These are phyloP conservation scores for Helicocarpus griseus DNA, from an alignment of 2,329 filamentous ascomycete genomes.

Conservation along the genomic window DNA sequence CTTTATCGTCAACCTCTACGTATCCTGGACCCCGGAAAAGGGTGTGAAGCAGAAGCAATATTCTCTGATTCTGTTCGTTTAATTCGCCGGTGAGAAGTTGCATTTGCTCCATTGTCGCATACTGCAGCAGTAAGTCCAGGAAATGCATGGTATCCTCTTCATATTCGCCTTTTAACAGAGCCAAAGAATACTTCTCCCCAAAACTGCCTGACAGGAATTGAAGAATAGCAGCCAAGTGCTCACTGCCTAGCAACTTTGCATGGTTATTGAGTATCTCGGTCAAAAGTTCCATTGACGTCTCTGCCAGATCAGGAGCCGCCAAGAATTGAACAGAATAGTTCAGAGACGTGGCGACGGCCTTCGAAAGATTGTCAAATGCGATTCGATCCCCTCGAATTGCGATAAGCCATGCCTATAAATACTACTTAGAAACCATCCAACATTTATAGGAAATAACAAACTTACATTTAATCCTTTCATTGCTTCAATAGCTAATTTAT, in stretches of 20 bases:
- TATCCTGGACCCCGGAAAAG: constrained; percentile 32
- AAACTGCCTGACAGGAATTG: constrained; percentile 26
- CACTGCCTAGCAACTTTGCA: constrained; percentile 17
- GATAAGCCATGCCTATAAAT: constrained; percentile 11
- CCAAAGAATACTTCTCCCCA: constrained; percentile 24
- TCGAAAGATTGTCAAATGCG: constrained; percentile 3
- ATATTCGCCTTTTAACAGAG: constrained; percentile 26
- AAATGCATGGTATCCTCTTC: constrained; percentile 30
- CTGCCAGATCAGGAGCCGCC: constrained; percentile 18
- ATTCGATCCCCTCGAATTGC: constrained; percentile 9
- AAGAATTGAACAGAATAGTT: constrained; percentile 14
- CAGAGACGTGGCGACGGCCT: constrained; percentile 5
- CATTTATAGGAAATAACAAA: neutral
- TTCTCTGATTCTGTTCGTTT: constrained; percentile 23
- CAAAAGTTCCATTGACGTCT: constrained; percentile 25
- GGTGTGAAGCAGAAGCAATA: constrained; percentile 28
- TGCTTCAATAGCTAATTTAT: constrained; percentile 22
- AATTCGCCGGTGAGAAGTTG: constrained; percentile 23
- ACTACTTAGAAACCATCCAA: neutral
- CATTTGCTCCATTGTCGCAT: constrained; percentile 22
- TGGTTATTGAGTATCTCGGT: constrained; percentile 24
- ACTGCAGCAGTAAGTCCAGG: constrained; percentile 31
- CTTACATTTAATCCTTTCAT: constrained; percentile 30
- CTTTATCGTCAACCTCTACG: constrained; percentile 31
- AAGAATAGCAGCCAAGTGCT: constrained; percentile 21